Evolutionary conservation across 306 rosid species (phyloP).

Genomic region (Malus sieversii): DNA sequence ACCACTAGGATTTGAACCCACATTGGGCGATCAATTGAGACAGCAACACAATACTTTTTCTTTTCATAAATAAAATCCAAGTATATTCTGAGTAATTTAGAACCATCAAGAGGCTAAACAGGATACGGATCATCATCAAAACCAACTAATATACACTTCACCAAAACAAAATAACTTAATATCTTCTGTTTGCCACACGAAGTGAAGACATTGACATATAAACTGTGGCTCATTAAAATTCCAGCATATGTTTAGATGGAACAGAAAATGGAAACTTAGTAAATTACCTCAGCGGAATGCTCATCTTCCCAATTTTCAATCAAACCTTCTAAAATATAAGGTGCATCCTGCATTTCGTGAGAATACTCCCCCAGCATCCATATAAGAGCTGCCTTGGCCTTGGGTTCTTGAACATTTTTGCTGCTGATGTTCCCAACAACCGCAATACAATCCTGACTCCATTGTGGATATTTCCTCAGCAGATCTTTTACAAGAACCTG

Average conservation of each 20-base stretch:
- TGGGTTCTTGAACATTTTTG: constrained; percentile 93
- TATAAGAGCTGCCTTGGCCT: constrained; percentile 97
- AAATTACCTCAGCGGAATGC: constrained; percentile 76
- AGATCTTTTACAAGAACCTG: constrained; percentile 99
- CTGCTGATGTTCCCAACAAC: constrained; percentile 99
- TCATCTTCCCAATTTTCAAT: constrained; percentile 97
- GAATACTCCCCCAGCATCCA: constrained; percentile 99
- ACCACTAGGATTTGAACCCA: not conserved
- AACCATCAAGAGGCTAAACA: not conserved
- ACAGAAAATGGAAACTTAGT: not conserved
- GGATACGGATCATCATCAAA: not conserved
- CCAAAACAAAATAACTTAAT: not conserved
- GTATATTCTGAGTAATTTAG: not conserved
- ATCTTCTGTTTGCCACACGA: not conserved
- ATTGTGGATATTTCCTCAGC: constrained; percentile 92
- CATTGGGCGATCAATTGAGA: not conserved
- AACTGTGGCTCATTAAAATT: not conserved
- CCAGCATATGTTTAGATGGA: not conserved
- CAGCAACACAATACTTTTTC: not conserved
- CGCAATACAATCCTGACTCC: constrained; percentile 99
- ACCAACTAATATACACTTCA: not conserved
- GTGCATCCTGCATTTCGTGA: constrained; percentile 94
- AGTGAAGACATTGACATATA: not conserved
- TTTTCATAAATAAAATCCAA: not conserved
- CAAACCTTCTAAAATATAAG: constrained; percentile 78